Evolutionary conservation across 768 basidiomycete genomes (phyloP).

Genomic region (Cubamyces sp.): DNA sequence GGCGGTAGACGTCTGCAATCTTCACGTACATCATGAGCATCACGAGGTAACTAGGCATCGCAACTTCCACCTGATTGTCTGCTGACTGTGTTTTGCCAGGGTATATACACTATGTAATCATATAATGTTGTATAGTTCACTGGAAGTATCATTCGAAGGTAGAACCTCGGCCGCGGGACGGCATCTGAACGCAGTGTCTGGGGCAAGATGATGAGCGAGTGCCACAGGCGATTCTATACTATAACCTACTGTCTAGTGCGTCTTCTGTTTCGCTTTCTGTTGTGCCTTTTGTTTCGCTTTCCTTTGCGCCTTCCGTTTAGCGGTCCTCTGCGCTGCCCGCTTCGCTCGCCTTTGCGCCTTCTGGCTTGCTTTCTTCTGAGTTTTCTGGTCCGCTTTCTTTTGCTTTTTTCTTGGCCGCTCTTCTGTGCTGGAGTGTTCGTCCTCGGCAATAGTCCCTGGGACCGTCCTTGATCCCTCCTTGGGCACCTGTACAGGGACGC

Average conservation of each 20-base stretch:
- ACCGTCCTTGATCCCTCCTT: too few relatives aligned
- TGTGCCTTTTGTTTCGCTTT: too few relatives aligned
- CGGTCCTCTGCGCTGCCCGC: too few relatives aligned
- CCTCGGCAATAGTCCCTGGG: not conserved
- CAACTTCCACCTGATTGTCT: not conserved
- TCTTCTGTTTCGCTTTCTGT: too few relatives aligned
- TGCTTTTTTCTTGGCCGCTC: constrained; percentile 2
- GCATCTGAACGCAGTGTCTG: too few relatives aligned
- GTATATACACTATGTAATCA: constrained; percentile 10
- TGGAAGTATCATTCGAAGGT: not conserved
- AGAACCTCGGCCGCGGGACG: not conserved
- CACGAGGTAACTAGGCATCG: not conserved
- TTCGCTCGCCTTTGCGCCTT: too few relatives aligned
- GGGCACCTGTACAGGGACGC: too few relatives aligned
- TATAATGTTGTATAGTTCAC: constrained; percentile 4
- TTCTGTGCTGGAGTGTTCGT: not conserved
- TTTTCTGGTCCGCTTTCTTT: not conserved
- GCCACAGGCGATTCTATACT: too few relatives aligned
- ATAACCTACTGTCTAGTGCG: too few relatives aligned
- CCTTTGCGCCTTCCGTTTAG: too few relatives aligned
- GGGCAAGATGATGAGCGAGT: too few relatives aligned
- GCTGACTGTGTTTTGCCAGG: not conserved
- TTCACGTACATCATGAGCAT: constrained; percentile 7
- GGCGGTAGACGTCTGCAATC: not conserved
- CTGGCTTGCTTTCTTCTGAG: too few relatives aligned